Conservation (phyloP, 2,329 filamentous ascomycete species). For the Colletotrichum australisinense region DNA sequence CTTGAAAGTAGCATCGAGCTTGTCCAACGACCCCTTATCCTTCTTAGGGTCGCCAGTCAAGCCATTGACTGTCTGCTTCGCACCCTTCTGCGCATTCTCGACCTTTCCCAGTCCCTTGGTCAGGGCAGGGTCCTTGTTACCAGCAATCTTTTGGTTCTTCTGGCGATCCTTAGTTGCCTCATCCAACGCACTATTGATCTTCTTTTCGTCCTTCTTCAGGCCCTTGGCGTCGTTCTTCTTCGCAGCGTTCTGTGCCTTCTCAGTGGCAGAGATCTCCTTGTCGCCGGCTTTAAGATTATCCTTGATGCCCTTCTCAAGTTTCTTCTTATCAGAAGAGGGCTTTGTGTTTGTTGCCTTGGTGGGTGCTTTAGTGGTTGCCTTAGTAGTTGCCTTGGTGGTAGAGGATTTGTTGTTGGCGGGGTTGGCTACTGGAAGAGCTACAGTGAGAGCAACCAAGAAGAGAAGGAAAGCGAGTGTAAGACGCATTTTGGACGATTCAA, state of each 20-base stretch:
- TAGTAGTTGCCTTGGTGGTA: not conserved
- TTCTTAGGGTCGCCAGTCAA: conserved; percentile 24
- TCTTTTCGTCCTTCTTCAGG: conserved; percentile 25
- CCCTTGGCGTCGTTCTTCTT: conserved; percentile 15
- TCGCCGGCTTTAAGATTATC: conserved; percentile 23
- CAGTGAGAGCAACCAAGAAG: conserved; percentile 3
- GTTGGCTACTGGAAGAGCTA: not conserved
- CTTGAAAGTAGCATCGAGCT: conserved; percentile 14
- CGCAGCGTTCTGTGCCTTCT: conserved; percentile 1
- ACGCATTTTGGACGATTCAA: conserved; percentile 11
- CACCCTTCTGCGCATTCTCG: conserved; percentile 18
- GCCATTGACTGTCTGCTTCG: conserved; percentile 17
- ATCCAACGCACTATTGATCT: conserved; percentile 4
- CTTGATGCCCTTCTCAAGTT: conserved; percentile 26
- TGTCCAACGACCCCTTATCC: not conserved
- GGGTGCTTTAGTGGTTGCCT: not conserved
- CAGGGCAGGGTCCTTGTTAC: conserved; percentile 10
- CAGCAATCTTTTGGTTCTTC: conserved; percentile 28
- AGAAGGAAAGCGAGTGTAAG: conserved; percentile 14
- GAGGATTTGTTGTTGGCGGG: not conserved
- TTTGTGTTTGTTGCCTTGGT: not conserved
- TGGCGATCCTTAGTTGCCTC: conserved; percentile 20
- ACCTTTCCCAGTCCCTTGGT: conserved; percentile 24
- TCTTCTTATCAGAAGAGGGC: conserved; percentile 18
- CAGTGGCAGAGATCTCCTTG: conserved; percentile 16